Evolutionary conservation across 2,329 filamentous ascomycete genomes (phyloP).

Genomic region (Xylaria sp.): DNA sequence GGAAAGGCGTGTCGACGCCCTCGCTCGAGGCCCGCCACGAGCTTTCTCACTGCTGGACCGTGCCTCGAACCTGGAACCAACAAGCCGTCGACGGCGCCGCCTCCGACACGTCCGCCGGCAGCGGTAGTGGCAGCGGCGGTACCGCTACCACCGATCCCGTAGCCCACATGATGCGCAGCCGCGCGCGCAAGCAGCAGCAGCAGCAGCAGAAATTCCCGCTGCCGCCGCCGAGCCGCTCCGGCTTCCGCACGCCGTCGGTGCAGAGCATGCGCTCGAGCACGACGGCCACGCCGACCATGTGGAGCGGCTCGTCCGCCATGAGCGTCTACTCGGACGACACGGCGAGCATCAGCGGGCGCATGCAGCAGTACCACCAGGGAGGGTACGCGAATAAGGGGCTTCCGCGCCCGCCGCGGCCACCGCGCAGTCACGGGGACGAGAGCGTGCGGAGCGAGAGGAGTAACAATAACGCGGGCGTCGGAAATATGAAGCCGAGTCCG

Average conservation of each 20-base stretch:
- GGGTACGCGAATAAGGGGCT: conserved; percentile 20
- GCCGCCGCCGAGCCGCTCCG: conserved; percentile 35
- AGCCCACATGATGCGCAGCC: conserved; percentile 45
- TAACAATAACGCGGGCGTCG: conserved; percentile 25
- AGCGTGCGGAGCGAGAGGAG: conserved; percentile 41
- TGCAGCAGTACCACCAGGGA: conserved; percentile 10
- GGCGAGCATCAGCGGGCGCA: conserved; percentile 38
- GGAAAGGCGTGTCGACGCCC: conserved; percentile 55
- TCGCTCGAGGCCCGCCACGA: conserved; percentile 58
- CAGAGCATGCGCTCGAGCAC: conserved; percentile 41
- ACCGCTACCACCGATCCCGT: conserved; percentile 37
- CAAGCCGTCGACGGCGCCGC: conserved; percentile 40
- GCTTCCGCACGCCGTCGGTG: conserved; percentile 26
- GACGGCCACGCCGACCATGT: conserved; percentile 42
- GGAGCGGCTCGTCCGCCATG: conserved; percentile 46
- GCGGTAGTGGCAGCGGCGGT: neutral
- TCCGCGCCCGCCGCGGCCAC: conserved; percentile 24
- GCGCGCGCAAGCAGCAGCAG: conserved; percentile 29
- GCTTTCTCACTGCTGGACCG: conserved; percentile 64
- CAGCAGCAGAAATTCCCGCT: conserved; percentile 36
- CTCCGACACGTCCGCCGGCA: conserved; percentile 38
- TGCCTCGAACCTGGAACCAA: conserved; percentile 55
- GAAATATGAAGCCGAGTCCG: neutral
- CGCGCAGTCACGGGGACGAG: conserved; percentile 24
- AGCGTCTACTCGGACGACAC: conserved; percentile 48